Evolutionary conservation across 495 filamentous ascomycete genomes (phyloP).

Genomic region (Astrothelium subdiscretum): DNA sequence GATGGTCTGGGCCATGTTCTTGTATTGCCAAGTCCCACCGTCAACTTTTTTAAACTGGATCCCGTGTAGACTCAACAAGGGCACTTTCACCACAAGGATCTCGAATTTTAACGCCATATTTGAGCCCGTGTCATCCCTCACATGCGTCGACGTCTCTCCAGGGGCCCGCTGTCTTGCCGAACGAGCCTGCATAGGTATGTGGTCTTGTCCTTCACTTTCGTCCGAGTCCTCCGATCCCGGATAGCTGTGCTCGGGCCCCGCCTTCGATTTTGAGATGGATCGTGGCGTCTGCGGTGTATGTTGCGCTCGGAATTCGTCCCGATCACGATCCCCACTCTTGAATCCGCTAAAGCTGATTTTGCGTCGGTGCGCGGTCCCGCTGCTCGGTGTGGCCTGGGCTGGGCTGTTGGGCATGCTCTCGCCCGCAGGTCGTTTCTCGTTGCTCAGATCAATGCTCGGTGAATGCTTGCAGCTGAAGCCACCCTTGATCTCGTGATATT

Average conservation of each 20-base stretch:
- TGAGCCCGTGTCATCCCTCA: conserved; percentile 72
- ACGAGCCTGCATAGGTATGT: not conserved
- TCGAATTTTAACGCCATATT: conserved; percentile 81
- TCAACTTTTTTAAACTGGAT: conserved; percentile 97
- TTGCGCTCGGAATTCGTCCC: conserved; percentile 44
- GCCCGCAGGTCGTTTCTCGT: conserved; percentile 10
- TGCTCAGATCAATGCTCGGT: conserved; percentile 55
- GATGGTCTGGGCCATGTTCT: conserved; percentile 93
- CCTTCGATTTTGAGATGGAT: conserved; percentile 17
- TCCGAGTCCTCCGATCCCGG: conserved; percentile 73
- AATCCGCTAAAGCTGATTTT: conserved; percentile 75
- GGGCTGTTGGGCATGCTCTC: conserved; percentile 47
- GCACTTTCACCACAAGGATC: conserved; percentile 96
- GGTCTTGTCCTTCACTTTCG: conserved; percentile 40
- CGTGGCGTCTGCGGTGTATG: conserved; percentile 36
- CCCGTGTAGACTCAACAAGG: conserved; percentile 81
- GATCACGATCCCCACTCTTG: conserved; percentile 48
- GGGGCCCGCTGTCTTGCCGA: conserved; percentile 38
- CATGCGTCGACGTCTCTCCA: conserved; percentile 74
- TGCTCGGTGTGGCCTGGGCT: conserved; percentile 33
- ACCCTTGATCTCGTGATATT: conserved; percentile 82
- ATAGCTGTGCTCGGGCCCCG: conserved; percentile 51
- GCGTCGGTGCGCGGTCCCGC: conserved; percentile 43
- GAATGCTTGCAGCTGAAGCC: conserved; percentile 82
- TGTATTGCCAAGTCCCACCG: conserved; percentile 96